phyloP scores from a whole-genome alignment of 139 green algal species.

The Spirogloea muscicola region DNA sequence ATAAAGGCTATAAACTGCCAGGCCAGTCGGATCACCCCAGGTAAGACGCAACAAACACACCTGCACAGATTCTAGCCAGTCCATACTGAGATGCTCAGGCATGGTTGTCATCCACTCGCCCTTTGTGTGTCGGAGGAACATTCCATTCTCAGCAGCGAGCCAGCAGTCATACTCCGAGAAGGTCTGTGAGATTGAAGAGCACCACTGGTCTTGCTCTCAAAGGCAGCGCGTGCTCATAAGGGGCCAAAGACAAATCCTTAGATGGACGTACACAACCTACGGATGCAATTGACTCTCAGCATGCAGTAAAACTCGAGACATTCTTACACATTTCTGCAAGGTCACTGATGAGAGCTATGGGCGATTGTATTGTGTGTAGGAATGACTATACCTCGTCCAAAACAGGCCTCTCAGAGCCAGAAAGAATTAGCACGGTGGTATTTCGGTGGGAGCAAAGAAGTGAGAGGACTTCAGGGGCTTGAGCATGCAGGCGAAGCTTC shows the following conservation, averaged over 20 bases:
- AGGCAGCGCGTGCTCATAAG: too few species aligned
- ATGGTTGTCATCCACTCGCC: constrained; percentile 47
- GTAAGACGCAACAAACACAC: too few species aligned
- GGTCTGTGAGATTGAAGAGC: too few species aligned
- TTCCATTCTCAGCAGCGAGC: constrained; percentile 96
- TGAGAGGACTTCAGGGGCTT: constrained; percentile 23
- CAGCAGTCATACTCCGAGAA: constrained; percentile 61
- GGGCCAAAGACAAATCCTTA: too few species aligned
- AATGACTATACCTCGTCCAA: constrained; percentile 75
- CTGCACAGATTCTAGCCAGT: constrained; percentile 91
- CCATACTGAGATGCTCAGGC: constrained; percentile 56
- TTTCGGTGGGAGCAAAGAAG: constrained; percentile 49
- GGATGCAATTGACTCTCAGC: too few species aligned
- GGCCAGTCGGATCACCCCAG: too few species aligned
- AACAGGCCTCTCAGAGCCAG: constrained; percentile 57
- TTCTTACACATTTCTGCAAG: too few species aligned
- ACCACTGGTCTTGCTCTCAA: too few species aligned
- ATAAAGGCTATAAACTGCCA: too few species aligned
- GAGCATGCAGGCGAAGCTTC: constrained; percentile 42
- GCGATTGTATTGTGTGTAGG: too few species aligned
- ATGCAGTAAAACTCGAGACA: too few species aligned
- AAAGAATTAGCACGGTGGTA: constrained; percentile 82
- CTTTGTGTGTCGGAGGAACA: constrained; percentile 68
- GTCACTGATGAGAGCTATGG: neutral
- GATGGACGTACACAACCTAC: too few species aligned